Evolutionary conservation across 2,329 filamentous ascomycete species (phyloP), one percentile per base, ranked within the genome.

Genomic region (Tolypocladium ophioglossoides): DNA sequence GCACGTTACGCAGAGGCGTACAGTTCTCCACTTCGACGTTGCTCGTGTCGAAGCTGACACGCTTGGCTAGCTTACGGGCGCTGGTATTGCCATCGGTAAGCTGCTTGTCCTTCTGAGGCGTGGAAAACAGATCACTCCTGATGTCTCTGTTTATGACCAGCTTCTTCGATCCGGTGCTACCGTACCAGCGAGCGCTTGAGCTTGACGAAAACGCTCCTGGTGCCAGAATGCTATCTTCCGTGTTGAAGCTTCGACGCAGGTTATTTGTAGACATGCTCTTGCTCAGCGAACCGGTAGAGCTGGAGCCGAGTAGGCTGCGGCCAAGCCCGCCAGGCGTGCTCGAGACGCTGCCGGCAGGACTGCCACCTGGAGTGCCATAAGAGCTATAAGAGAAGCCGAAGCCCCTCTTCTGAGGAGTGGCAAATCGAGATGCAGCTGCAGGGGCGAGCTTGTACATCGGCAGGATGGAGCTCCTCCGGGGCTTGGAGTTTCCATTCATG

Each of bases 381-480:
- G 86, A 91, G 59, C 91, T 95, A 71, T 96, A 96, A 2, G 87
- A 91, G 68, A 96, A 95, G 3, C 92, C 92, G 66, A 89, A 96
- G 6, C 89, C 90, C 54, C 87, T 82, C 72, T 90, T 92, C 62
- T 91, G 88, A 0, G 91, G 91, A 0, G 91, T 96, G 34, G 85
- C 80, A 54, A 91, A 85, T 50, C 91, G 86, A 24, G 87, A 86
- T 10, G 88, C 85, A 37, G 89, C 89, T 49, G 83, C 82, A 0
- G 91, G 89, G 49, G 90, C 92, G 60, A 95, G 79, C 72, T 91
- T 94, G 74, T 92, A 91, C 66, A 94, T 84, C 3, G 91, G 91
- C 53, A 96, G 72, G 46, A 92, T 87, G 11, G 88, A 86, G 59
- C 82, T 84, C 67, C 90, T 87, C 69, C 88, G 89, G 54, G 85